phyloP scores from a whole-genome alignment of 73 alveolate species.

The Uronychia binucleata region DNA sequence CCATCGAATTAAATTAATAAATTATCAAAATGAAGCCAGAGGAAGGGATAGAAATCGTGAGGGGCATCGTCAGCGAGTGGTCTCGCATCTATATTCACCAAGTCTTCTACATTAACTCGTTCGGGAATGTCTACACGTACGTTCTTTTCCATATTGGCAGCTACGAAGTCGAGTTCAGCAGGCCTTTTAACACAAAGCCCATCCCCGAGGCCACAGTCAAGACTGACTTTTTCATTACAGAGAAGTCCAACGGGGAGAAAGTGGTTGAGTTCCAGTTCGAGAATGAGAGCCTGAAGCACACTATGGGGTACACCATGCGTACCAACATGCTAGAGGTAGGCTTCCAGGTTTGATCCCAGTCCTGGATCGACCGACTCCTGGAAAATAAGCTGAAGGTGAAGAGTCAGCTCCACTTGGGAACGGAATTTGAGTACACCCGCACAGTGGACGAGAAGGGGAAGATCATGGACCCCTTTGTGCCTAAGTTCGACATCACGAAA shows the following conservation, averaged over 20 bases:
- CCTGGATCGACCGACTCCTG: slow-evolving; percentile 46
- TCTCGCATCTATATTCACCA: slow-evolving; percentile 26
- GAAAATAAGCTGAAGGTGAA: slow-evolving; percentile 43
- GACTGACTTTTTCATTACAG: slow-evolving; percentile 69
- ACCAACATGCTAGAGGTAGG: slow-evolving; percentile 29
- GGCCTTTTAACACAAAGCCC: slow-evolving; percentile 64
- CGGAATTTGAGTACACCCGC: slow-evolving; percentile 50
- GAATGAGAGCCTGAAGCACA: slow-evolving; percentile 65
- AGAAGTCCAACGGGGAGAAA: slow-evolving; percentile 42
- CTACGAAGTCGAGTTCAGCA: slow-evolving; percentile 60
- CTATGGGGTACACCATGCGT: slow-evolving; percentile 58
- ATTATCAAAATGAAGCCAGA: slow-evolving; percentile 10
- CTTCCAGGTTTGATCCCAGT: slow-evolving; percentile 33
- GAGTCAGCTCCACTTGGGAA: slow-evolving; percentile 43
- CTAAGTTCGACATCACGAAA: slow-evolving; percentile 38
- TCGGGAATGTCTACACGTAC: slow-evolving; percentile 20
- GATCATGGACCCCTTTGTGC: slow-evolving; percentile 28
- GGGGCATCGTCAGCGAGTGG: slow-evolving; percentile 14
- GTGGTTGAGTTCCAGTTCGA: slow-evolving; percentile 65
- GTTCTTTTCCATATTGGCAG: too few relatives aligned
- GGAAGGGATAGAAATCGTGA: slow-evolving; percentile 13
- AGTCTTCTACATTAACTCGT: slow-evolving; percentile 21
- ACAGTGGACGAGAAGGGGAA: slow-evolving; percentile 20
- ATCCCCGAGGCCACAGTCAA: slow-evolving; percentile 81
- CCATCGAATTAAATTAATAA: too few relatives aligned